Percentiles rank a stretch among this genome's conserved stretches.
Conservation (phyloP, 179 eudicot species). For the Beta lomatogona region DNA sequence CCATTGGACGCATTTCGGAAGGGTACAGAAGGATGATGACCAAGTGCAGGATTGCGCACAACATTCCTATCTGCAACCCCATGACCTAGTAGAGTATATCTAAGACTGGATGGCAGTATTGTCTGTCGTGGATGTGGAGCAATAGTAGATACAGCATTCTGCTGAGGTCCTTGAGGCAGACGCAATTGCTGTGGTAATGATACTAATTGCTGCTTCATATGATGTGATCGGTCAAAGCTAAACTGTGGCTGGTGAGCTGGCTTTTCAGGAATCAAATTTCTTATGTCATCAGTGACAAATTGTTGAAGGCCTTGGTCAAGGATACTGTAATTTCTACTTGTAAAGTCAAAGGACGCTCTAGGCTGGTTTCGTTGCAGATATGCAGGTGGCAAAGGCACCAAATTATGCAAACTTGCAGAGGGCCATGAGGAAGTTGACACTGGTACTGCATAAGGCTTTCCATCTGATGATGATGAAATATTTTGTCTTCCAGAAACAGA, state of each 20-base stretch:
- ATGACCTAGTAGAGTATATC: conserved; percentile 48
- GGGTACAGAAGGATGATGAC: conserved; percentile 44
- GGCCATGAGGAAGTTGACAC: conserved; percentile 35
- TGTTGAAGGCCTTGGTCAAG: conserved; percentile 49
- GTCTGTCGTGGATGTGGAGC: conserved; percentile 20
- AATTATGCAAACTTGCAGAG: conserved; percentile 34
- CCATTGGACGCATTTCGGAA: conserved; percentile 38
- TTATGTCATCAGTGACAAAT: conserved; percentile 35
- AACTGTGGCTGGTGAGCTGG: conserved; percentile 45
- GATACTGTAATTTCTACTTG: conserved; percentile 33
- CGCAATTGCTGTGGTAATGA: conserved; percentile 44
- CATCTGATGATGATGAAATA: conserved; percentile 34
- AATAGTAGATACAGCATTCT: conserved; percentile 30
- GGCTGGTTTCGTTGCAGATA: conserved; percentile 44
- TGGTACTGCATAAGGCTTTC: conserved; percentile 32
- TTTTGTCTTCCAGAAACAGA: conserved; percentile 37
- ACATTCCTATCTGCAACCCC: conserved; percentile 33
- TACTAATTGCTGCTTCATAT: conserved; percentile 39
- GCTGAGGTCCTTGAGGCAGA: conserved; percentile 41
- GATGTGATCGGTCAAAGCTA: conserved; percentile 36
- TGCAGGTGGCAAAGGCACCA: conserved; percentile 35
- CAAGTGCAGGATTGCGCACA: conserved; percentile 36
- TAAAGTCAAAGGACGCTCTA: conserved; percentile 41
- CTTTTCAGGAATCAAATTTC: conserved; percentile 27
- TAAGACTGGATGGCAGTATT: conserved; percentile 44